Evolutionary conservation across 1,139 yeast genomes (phyloP), one percentile per base, ranked within the genome.

Genomic region (Starmera stellimalicola): DNA sequence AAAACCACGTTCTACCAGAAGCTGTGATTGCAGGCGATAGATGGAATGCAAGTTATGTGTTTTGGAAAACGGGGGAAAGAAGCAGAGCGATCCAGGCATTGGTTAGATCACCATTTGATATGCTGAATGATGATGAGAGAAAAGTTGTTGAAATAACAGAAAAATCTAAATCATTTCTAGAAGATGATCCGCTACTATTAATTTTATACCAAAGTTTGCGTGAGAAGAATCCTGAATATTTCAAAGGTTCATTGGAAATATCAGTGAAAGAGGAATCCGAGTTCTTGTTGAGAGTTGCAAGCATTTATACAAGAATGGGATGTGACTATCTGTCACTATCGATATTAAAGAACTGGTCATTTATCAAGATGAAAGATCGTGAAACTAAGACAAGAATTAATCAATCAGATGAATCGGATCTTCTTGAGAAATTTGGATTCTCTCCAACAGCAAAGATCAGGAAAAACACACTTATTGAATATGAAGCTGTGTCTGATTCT

Each of bases 21-120:
- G 83, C 88, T 0, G 63, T 77, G 14, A 55, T 57, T 7, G 58
- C 60, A n/a, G 84, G 85, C 30, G 84, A 85, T 53, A 61, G 87
- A 42, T 88, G 96, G 96, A 66, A 72, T 23, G 67, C 79, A 7
- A 81, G 93, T 52, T 87, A 91, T 79, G 73, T 83, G 3, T 77
- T 74, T 43, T 82, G 93, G 91, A 75, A 73, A 42, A 45, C 79
- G 26, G 58, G 62, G 6, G 63, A 68, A 40, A 70, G 70, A 35
- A 69, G 64, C 23, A 48, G 65, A 12, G 67, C 91, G 0, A 68
- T 81, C n/a, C 77, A 78, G 46, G 73, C 87, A 2, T 60, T 83
- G 35, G 65, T 82, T 11, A 70, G 68, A 41, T 59, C 77, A 0
- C 80, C 84, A 1, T 51, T 62, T 18, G 68, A 63, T 14, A 30